Conservation (phyloP, 148 eudicot genomes). For the Rhododendron ferrugineum region DNA sequence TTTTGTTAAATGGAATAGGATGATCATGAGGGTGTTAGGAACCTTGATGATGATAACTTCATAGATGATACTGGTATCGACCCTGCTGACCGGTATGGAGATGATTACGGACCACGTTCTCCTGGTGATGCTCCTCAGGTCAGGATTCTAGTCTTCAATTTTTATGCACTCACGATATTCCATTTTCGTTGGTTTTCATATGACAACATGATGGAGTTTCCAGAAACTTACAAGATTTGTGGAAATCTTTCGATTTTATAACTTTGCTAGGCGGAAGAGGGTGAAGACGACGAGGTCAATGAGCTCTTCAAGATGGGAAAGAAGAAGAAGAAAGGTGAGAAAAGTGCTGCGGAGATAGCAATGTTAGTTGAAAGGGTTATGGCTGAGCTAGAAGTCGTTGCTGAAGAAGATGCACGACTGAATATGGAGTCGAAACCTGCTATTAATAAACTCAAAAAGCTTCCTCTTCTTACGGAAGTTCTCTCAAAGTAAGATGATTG, state of each 20-base stretch:
- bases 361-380: conserved; percentile 78
- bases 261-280: conserved; percentile 69
- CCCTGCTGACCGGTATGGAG: conserved; percentile 65
- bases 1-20: conserved; percentile 39
- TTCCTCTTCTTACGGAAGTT: conserved; percentile 84
- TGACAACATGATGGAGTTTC: conserved; percentile 7
- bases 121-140: conserved; percentile 87
- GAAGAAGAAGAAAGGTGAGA: conserved; percentile 88
- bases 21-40: conserved; percentile 64
- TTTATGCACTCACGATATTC: neutral
- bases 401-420: conserved; percentile 83
- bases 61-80: conserved; percentile 88
- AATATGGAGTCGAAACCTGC: conserved; percentile 82
- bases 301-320: conserved; percentile 68
- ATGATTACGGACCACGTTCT: conserved; percentile 67
- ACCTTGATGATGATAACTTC: conserved; percentile 83
- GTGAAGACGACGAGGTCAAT: conserved; percentile 76
- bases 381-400: conserved; percentile 95
- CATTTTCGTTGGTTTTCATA: neutral
- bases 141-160: neutral
- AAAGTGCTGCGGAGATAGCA: conserved; percentile 89
- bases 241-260: neutral
- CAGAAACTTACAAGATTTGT: neutral
- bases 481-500: conserved; percentile 65
- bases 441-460: conserved; percentile 81